A percentile compares a stretch with the other conserved stretches of the same genome.
Conservation (phyloP, 495 filamentous ascomycete genomes). For the Annulohypoxylon moriforme region DNA sequence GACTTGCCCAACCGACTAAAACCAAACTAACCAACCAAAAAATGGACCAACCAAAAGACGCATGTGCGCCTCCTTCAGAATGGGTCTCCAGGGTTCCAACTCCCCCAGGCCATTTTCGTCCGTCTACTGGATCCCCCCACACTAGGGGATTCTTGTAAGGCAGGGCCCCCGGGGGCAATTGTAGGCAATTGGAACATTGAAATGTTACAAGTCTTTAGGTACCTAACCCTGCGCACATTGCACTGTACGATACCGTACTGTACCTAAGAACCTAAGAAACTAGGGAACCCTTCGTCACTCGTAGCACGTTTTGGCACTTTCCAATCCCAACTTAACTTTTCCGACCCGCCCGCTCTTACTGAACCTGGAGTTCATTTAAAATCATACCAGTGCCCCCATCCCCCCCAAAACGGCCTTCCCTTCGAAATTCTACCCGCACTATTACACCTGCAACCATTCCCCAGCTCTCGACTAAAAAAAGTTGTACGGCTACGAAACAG, state of each 20-base stretch:
- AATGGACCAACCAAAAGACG: slow-evolving; percentile 33
- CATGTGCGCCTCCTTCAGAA: slow-evolving; percentile 39
- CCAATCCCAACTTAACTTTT: slow-evolving; percentile 31
- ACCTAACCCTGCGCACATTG: slow-evolving; percentile 20
- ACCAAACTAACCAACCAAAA: slow-evolving; percentile 21
- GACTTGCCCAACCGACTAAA: slow-evolving; percentile 34
- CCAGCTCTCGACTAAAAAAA: slow-evolving; percentile 37
- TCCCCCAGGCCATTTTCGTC: slow-evolving; percentile 47
- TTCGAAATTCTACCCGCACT: slow-evolving; percentile 47
- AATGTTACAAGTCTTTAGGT: slow-evolving; percentile 45
- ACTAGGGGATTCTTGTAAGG: slow-evolving; percentile 42
- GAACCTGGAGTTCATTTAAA: slow-evolving; percentile 48
- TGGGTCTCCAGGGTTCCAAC: slow-evolving; percentile 40
- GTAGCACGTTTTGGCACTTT: slow-evolving; percentile 45
- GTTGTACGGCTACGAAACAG: slow-evolving; percentile 20
- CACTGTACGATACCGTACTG: slow-evolving; percentile 35
- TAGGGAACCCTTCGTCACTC: slow-evolving; percentile 3
- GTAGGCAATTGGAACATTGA: slow-evolving; percentile 39
- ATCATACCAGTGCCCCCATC: slow-evolving; percentile 49
- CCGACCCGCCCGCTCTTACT: slow-evolving; percentile 46
- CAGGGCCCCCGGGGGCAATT: slow-evolving; percentile 36
- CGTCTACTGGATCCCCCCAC: slow-evolving; percentile 46
- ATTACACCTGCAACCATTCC: slow-evolving; percentile 38
- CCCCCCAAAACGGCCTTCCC: slow-evolving; percentile 44
- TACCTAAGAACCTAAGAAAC: slow-evolving; percentile 5